Base-by-base conservation (phyloP, 768 basidiomycete species). In the Pleurotus pulmonarius region DNA sequence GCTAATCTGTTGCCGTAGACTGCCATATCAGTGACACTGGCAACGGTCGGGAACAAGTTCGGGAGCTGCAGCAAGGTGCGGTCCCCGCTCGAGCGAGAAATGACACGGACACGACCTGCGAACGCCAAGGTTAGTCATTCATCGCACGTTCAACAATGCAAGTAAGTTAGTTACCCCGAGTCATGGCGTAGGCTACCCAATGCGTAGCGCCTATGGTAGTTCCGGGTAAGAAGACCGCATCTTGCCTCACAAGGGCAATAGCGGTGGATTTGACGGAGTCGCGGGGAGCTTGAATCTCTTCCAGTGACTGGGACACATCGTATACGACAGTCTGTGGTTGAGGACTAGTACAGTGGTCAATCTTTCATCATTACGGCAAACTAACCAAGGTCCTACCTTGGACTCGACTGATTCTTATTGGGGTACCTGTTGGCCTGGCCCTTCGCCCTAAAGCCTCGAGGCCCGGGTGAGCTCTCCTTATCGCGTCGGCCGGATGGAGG, bases 111-210 rank as follows among this genome's bases (percentile, higher is more conserved):
- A 58, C 92, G 90, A 58, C 88, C 87, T 85, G 40, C 7, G 58
- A 11, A 40, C 29, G 29, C 26, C 25, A 29, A 60, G 2, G 59
- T 47, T 56, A 49, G 34, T 51, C 29, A 58, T 24, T 11, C 25
- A 49, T n/a, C 37, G 26, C 13, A 29, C 26, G 46, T 22, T 4
- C 16, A 9, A 24, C 39, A 48, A 40, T 12, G 41, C 39, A 16
- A 43, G 39, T 46, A 16, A 43, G 39, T 46, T 43, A 59, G 65
- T 8, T 59, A 83, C 88, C 90, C 74, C 87, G 84, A 4, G 88
- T 92, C 92, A 94, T 94, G 22, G 91, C 92, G 64, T 94, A 93
- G 13, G 92, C 92, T 57, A 94, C 92, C 90, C 92, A 94, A 65
- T 91, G 88, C 4, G 92, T 92, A 12, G 92, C 92, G 8, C 92